Percentiles rank a stretch among this genome's conserved stretches.
These are phyloP conservation scores for Neurospora sp. DNA, from an alignment of 495 filamentous ascomycete genomes.

Conservation along the genomic window DNA sequence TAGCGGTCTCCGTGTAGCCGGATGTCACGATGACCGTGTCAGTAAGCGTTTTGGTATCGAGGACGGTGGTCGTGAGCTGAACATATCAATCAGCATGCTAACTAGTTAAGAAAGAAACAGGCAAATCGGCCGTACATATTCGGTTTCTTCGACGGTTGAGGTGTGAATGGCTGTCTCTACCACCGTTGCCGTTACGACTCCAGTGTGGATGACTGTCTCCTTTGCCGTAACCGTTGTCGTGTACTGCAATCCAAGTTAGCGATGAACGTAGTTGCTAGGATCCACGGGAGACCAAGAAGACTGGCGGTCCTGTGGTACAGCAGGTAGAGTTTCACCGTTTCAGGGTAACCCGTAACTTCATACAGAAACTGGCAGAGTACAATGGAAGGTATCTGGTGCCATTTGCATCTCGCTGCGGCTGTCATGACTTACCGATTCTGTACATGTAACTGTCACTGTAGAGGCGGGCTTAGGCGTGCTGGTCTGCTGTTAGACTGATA, in stretches of 20 bases:
- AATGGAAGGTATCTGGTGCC: background rate
- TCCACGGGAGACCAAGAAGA: background rate
- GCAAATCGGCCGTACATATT: background rate
- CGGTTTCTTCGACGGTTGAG: background rate
- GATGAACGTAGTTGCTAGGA: background rate
- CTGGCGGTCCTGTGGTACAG: background rate
- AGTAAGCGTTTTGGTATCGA: conserved; percentile 1
- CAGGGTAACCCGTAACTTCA: background rate
- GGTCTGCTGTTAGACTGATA: background rate
- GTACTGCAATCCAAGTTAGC: background rate
- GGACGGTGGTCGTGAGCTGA: background rate
- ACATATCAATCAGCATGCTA: background rate
- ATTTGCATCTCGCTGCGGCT: background rate
- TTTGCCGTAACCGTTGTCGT: background rate
- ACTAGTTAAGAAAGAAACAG: background rate
- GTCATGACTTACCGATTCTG: background rate
- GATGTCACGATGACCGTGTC: conserved; percentile 6
- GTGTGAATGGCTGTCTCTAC: background rate
- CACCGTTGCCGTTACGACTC: conserved; percentile 2
- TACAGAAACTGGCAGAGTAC: background rate
- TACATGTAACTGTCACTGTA: conserved; percentile 2
- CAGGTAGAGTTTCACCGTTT: background rate
- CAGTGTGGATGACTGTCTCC: conserved; percentile 1
- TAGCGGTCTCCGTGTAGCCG: conserved; percentile 6
- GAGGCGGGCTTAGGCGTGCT: background rate